phyloP scores from a whole-genome alignment of 192 early-diverging fungal species.

The Gaertneriomyces sp. region DNA sequence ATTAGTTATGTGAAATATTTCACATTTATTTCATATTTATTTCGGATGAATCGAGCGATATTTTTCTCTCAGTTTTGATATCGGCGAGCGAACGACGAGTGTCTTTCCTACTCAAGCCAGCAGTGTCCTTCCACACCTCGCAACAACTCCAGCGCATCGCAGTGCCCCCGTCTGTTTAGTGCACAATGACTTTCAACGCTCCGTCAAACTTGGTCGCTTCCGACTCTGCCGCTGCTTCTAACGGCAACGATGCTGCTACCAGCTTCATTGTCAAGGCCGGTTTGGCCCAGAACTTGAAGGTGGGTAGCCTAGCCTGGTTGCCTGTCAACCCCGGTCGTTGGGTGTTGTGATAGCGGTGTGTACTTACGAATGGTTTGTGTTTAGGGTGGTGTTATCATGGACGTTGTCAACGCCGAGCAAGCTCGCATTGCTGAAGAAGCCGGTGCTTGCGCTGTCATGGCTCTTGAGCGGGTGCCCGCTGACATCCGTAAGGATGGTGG shows the following conservation, averaged over 20 bases:
- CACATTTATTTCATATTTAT: too few species aligned
- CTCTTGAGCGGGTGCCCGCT: slow-evolving; percentile 94
- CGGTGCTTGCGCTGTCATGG: slow-evolving; percentile 97
- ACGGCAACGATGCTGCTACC: slow-evolving; percentile 14
- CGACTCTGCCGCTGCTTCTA: slow-evolving; percentile 9
- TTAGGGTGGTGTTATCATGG: slow-evolving; percentile 98
- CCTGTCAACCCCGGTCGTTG: too few species aligned
- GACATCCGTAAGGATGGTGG: slow-evolving; percentile 97
- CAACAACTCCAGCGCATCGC: too few species aligned
- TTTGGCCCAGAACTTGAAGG: slow-evolving; percentile 97
- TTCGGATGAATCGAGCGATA: too few species aligned
- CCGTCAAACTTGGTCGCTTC: slow-evolving; percentile 56
- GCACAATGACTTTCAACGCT: slow-evolving; percentile 47
- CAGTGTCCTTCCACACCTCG: too few species aligned
- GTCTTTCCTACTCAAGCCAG: too few species aligned
- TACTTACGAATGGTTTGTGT: background rate
- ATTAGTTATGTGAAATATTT: too few species aligned
- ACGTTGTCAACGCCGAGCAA: slow-evolving; percentile 96
- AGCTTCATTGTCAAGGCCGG: slow-evolving; percentile 89
- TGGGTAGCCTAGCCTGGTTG: slow-evolving; percentile 27
- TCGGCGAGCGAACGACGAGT: too few species aligned
- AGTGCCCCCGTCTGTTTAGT: too few species aligned
- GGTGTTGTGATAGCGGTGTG: too few species aligned
- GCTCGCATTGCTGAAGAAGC: slow-evolving; percentile 96
- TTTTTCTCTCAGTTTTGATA: too few species aligned